Base-by-base conservation (phyloP, 495 filamentous ascomycete species). In the Beverwykella pulmonaria region DNA sequence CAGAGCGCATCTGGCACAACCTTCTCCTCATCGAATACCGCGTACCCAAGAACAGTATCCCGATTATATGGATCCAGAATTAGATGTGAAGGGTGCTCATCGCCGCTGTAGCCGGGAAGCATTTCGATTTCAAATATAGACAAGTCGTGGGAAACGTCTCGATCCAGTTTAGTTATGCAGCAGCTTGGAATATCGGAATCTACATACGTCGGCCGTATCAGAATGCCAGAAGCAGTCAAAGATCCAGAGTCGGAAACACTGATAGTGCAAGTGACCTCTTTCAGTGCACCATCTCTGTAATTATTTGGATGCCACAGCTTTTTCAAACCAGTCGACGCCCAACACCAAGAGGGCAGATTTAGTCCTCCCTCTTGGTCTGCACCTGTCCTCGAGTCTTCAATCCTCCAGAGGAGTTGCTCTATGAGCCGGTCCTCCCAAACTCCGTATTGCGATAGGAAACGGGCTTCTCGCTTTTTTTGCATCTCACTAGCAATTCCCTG, bases 301-400 rank as follows among this genome's bases (percentile, higher is more conserved):
- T 9, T 44, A n/a, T 44, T 2, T 9, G 48, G 48, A 25, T 5
- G 29, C 52, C 52, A 55, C 10, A 30, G 9, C n/a, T 57, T 57
- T n/a, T 6, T 5, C 26, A 7, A 2, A 7, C 29, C 53, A 20
- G 53, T 57, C 1, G 22, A 25, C 25, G 53, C 53, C 53, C 53
- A 57, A 41, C 29, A 34, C 53, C 53, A 57, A 9, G 53, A 39
- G 1, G 53, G 53, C 53, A 57, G 20, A 22, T 57, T 17, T 30
- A 25, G n/a, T n/a, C 17, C 17, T 10, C 39, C 15, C 17, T 44
- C 15, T n/a, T 2, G 8, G 10, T 17, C 29, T 20, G 27, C 26
- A 25, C 15, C 19, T 14, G 29, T 9, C 15, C 1, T 15, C 4
- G 26, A 25, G 17, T 32, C 23, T 27, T 14, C 53, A 5, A 19